Evolutionary conservation across 225 moss, liverwort and hornwort species (phyloP).

Genomic region (Antitrichia curtipendula): DNA sequence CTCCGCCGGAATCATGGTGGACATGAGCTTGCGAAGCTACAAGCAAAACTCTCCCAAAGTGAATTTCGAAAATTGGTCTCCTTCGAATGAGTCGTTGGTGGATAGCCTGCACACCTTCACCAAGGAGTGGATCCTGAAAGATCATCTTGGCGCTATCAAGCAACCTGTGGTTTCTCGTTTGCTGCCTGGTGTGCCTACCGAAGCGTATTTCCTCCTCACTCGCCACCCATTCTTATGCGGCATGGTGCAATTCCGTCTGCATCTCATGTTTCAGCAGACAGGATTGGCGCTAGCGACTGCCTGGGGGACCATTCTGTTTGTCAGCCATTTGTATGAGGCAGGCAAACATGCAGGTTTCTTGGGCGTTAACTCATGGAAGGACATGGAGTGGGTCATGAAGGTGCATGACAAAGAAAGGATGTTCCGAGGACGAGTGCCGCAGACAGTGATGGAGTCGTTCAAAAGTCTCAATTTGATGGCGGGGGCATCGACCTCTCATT

Average conservation of each 20-base stretch:
- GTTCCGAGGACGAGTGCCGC: neutral
- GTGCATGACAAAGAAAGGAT: neutral
- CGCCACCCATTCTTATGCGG: neutral
- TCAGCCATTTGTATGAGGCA: neutral
- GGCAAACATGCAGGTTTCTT: neutral
- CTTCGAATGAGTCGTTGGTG: neutral
- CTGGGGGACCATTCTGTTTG: neutral
- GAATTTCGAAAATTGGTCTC: neutral
- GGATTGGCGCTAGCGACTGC: neutral
- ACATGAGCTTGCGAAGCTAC: neutral
- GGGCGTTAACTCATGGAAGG: neutral
- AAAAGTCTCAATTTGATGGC: conserved; percentile 26
- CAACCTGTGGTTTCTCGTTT: neutral
- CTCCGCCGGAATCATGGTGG: neutral
- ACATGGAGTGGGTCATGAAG: neutral
- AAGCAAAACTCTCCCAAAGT: neutral
- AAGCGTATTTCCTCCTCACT: neutral
- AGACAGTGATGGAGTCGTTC: neutral
- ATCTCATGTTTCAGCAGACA: neutral
- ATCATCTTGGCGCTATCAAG: neutral
- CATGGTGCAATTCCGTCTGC: neutral
- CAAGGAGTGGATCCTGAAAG: neutral
- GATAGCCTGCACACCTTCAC: neutral
- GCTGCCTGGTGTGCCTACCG: neutral
- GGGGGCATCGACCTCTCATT: conserved; percentile 58